A percentile compares a stretch with the other conserved stretches of the same genome.
phyloP scores from a whole-genome alignment of 2,329 filamentous ascomycete species.

The Aureobasidium mangrovei region DNA sequence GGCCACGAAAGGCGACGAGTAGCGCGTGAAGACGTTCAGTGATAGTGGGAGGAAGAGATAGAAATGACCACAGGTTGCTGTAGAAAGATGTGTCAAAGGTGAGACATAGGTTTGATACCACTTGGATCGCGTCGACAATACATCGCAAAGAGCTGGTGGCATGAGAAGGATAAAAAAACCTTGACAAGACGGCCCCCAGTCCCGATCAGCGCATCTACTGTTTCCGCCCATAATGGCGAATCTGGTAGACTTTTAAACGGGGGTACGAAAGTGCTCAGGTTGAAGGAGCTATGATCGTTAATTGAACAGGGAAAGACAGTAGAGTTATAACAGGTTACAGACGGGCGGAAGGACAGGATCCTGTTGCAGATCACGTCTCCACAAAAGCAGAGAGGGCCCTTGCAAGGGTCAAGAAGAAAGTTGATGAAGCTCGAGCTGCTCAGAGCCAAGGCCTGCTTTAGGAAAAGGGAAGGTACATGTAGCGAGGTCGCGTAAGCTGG shows the following conservation, averaged over 20 bases:
- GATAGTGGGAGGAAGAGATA: too few species aligned
- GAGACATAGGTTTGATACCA: neutral
- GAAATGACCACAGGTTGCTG: too few species aligned
- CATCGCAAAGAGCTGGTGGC: neutral
- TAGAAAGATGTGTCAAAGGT: too few species aligned
- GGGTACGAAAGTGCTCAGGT: neutral
- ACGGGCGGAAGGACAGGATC: neutral
- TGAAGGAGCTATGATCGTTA: neutral
- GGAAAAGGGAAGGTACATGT: neutral
- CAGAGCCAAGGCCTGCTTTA: neutral
- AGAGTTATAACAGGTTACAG: neutral
- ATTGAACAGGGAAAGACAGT: neutral
- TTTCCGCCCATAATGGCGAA: neutral
- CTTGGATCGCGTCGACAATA: neutral
- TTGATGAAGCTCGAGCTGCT: neutral
- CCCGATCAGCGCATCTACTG: neutral
- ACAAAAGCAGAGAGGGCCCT: neutral
- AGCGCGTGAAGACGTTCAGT: too few species aligned
- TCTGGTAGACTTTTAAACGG: neutral
- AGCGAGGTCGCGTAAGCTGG: neutral
- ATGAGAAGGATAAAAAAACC: neutral
- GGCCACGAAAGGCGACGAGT: too few species aligned
- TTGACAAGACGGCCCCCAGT: neutral
- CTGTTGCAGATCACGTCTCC: conserved; percentile 8
- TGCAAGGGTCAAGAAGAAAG: neutral